Evolutionary conservation across 768 basidiomycete species (phyloP).

Genomic region (Lentinula raphanica): DNA sequence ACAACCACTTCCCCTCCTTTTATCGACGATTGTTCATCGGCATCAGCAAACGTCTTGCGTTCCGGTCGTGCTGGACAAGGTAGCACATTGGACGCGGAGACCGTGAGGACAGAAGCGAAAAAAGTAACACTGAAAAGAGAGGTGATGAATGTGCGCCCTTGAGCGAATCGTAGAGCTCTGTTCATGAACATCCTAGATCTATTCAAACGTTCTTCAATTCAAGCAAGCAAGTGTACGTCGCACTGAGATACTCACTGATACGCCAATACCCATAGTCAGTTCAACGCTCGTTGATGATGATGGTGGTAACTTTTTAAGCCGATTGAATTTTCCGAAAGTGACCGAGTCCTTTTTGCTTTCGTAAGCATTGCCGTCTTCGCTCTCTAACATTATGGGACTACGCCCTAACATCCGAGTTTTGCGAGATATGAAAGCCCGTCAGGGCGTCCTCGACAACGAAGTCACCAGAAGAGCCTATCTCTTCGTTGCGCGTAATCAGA

Average conservation of each 20-base stretch:
- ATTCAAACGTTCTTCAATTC: neutral
- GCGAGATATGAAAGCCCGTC: conserved; percentile 75
- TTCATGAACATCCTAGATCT: conserved; percentile 51
- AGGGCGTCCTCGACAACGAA: conserved; percentile 70
- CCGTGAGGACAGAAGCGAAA: conserved; percentile 71
- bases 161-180: conserved; percentile 56
- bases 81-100: conserved; percentile 71
- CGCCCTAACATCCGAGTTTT: conserved; percentile 45
- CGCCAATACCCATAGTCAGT: conserved; percentile 24
- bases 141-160: conserved; percentile 69
- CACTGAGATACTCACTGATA: conserved; percentile 19
- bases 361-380: neutral
- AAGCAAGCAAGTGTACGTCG: neutral
- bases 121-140: conserved; percentile 79
- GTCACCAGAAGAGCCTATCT: conserved; percentile 85
- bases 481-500: conserved; percentile 88
- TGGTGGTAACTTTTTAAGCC: neutral
- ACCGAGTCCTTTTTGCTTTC: neutral
- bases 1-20: conserved; percentile 23
- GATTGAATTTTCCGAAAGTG: conserved; percentile 23
- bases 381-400: neutral
- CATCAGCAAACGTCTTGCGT: conserved; percentile 56
- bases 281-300: neutral
- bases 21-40: conserved; percentile 22
- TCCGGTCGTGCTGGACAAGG: conserved; percentile 73